Evolutionary conservation across 164 flowering plant genomes (phyloP), one percentile per base, ranked within the genome.

Genomic region (Nelumbo lutea): DNA sequence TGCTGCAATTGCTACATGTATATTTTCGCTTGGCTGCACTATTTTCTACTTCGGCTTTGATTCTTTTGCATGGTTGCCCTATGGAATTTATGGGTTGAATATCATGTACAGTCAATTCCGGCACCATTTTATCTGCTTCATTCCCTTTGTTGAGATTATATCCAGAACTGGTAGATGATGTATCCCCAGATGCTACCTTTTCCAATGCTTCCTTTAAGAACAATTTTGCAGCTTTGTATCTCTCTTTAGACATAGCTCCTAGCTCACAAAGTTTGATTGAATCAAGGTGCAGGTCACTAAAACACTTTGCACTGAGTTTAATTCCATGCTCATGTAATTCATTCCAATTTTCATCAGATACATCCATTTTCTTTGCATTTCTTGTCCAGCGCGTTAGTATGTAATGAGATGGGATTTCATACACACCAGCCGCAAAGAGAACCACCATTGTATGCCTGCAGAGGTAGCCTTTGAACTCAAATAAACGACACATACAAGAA

Each of bases 391-490:
- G 41, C 42, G 11, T 51, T 46, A 64, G 8, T 57, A 70, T 55
- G 41, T 64, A 64, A 5, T 64, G 55, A 11, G 59, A 50, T n/a
- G 72, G 72, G 9, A 61, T 61, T 14, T 61, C 43, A 62, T 39
- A 50, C 6, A 48, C 44, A 38, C 61, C 73, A 2, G 52, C 51
- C 2, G 61, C 61, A 59, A 79, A 82, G 27, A 81, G 83, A 62
- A 79, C 86, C 39, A 77, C 61, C 51, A 62, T 57, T 7, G 55
- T 68, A 64, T 70, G 73, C 46, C 68, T 57, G 40, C 68, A 64
- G 6, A 69, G 59, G 62, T 61, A 61, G 15, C 72, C 72, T 42
- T 52, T n/a, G 52, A 50, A 69, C 42, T 60, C 66, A 42, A 61
- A 69, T 42, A 61, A 69, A 15, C 64, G 64, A 61, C 72, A 61